Evolutionary conservation across 2,329 filamentous ascomycete genomes (phyloP).

Genomic region (Fusarium irregulare): DNA sequence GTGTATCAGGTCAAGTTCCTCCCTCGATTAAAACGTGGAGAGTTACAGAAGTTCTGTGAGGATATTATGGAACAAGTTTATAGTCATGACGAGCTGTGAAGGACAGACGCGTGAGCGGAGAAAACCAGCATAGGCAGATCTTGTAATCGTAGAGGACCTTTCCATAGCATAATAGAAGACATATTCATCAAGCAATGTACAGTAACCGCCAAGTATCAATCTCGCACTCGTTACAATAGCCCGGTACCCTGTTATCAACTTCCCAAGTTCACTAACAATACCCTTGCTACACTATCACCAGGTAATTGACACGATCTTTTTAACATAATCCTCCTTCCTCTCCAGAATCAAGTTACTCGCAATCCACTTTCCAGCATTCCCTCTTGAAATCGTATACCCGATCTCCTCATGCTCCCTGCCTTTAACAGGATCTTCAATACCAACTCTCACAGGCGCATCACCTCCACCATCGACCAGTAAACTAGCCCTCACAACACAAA

Average conservation of each 20-base stretch:
- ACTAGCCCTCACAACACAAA: slow-evolving; percentile 54
- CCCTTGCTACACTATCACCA: slow-evolving; percentile 5
- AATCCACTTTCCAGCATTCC: slow-evolving; percentile 62
- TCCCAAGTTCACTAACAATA: too few species aligned
- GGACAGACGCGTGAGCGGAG: too few species aligned
- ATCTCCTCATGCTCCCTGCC: slow-evolving; percentile 51
- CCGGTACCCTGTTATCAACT: too few species aligned
- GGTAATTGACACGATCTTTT: slow-evolving; percentile 54
- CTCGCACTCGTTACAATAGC: too few species aligned
- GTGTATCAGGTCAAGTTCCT: background rate
- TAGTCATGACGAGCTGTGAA: background rate
- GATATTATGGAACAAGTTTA: fast-evolving
- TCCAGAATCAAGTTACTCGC: slow-evolving; percentile 53
- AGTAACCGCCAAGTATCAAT: too few species aligned
- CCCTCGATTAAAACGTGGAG: background rate
- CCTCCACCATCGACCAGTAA: slow-evolving; percentile 50
- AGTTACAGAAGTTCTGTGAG: background rate
- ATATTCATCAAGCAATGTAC: too few species aligned
- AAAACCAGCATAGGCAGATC: too few species aligned
- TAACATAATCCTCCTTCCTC: slow-evolving; percentile 43
- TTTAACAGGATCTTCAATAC: slow-evolving; percentile 53
- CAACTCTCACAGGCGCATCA: slow-evolving; percentile 50
- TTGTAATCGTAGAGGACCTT: too few species aligned
- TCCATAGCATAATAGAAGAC: too few species aligned
- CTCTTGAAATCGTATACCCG: slow-evolving; percentile 61